phyloP scores from a whole-genome alignment of 1,284 basidiomycete species.

The Apiotrichum akiyoshidainum region DNA sequence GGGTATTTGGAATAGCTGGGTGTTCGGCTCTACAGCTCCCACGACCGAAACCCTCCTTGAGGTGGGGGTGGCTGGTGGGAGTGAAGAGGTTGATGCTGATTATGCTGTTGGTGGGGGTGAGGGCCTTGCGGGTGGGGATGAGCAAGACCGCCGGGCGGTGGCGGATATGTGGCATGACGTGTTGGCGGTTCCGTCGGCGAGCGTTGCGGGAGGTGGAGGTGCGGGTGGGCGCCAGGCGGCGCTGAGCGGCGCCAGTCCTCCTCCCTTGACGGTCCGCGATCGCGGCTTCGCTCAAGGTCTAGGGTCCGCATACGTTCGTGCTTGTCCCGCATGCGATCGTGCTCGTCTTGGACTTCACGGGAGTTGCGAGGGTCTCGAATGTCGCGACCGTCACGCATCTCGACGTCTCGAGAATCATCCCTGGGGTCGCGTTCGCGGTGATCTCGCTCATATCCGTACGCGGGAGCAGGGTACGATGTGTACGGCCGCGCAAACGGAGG shows the following conservation, averaged over 20 bases:
- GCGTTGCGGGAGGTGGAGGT: neutral
- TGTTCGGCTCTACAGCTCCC: conserved; percentile 1
- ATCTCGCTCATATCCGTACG: neutral
- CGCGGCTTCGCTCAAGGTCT: neutral
- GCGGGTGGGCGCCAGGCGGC: neutral
- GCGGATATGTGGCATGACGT: conserved; percentile 1
- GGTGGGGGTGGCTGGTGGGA: neutral
- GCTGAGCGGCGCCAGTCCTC: conserved; percentile 3
- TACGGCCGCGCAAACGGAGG: neutral
- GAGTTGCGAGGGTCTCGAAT: neutral
- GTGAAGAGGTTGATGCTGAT: neutral
- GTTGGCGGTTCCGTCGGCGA: neutral
- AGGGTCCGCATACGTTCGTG: neutral
- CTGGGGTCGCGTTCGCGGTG: conserved; percentile 1
- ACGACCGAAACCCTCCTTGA: neutral
- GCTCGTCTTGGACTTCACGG: neutral
- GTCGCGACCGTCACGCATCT: neutral
- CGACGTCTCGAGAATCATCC: neutral
- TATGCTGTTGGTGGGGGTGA: neutral
- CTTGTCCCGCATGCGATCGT: neutral
- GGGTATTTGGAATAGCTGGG: too few species aligned
- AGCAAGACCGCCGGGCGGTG: neutral
- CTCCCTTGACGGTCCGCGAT: neutral
- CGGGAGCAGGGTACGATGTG: conserved; percentile 3
- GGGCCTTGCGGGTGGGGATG: neutral